phyloP scores from a whole-genome alignment of 1,284 basidiomycete genomes.

The Sanghuangporus weigelae region DNA sequence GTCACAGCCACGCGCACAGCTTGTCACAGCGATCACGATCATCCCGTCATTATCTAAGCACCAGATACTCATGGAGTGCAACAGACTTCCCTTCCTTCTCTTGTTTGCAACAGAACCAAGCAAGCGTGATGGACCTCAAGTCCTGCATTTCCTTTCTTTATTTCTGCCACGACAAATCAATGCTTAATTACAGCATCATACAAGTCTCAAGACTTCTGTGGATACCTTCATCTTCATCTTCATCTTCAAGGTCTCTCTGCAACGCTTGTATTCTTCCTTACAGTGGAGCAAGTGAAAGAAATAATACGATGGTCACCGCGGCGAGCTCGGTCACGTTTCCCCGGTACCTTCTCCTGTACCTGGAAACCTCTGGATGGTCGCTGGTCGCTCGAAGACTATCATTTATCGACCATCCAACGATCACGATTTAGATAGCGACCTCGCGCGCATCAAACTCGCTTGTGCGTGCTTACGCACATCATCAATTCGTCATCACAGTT shows the following conservation, averaged over 20 bases:
- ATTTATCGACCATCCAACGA: neutral
- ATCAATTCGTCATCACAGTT: no score
- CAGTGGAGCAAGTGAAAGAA: neutral
- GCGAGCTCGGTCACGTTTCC: neutral
- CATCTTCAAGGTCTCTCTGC: no score
- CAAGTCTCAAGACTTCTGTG: neutral
- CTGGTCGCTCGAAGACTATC: neutral
- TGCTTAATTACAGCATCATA: neutral
- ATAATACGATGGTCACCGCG: neutral
- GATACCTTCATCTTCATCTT: neutral
- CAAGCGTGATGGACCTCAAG: neutral
- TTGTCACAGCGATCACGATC: neutral
- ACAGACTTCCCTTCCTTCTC: neutral
- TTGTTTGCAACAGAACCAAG: neutral
- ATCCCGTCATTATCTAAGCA: neutral
- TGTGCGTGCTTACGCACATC: no score
- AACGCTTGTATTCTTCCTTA: neutral
- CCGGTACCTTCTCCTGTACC: neutral
- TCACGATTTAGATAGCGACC: neutral
- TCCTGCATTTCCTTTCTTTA: neutral
- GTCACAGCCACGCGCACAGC: neutral
- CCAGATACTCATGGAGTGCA: neutral
- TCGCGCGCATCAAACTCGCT: neutral
- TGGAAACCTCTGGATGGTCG: neutral
- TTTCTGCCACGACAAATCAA: neutral